A percentile compares a stretch with the other conserved stretches of the same genome.
Conservation (phyloP, 805 yeast genomes). For the Yarrowia hollandica region DNA sequence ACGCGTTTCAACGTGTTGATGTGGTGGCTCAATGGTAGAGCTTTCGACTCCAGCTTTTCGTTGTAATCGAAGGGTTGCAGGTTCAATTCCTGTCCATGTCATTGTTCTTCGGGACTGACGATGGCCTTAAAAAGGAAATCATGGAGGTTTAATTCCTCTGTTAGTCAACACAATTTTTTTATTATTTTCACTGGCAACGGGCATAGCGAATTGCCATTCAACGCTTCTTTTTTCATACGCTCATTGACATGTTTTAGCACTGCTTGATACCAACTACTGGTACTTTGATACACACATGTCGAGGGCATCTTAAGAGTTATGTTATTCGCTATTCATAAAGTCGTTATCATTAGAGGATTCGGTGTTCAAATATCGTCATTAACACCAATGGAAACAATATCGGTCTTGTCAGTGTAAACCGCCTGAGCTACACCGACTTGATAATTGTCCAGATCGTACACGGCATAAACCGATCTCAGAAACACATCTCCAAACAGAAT, state of each 20-base stretch:
- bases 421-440: background rate
- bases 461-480: conserved; percentile 63
- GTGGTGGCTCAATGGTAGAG: conserved; percentile 77
- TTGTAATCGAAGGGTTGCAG: conserved; percentile 78
- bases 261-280: too few relatives aligned
- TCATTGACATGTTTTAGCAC: background rate
- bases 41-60: conserved; percentile 63
- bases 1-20: conserved; percentile 21
- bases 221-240: background rate
- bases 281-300: too few relatives aligned
- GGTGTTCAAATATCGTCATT: background rate
- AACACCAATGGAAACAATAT: background rate
- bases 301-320: too few relatives aligned
- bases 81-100: conserved; percentile 74
- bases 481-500: conserved; percentile 56
- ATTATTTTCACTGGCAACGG: background rate
- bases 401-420: background rate
- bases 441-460: conserved; percentile 59
- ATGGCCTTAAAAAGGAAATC: conserved; percentile 18
- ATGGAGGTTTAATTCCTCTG: conserved; percentile 14
- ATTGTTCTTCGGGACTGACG: conserved; percentile 8
- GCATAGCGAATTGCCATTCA: background rate
- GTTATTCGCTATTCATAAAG: too few relatives aligned
- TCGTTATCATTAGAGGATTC: too few relatives aligned
- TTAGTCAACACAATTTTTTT: conserved; percentile 14